A percentile compares a stretch with the other conserved stretches of the same genome.
These are phyloP conservation scores for Kazachstania taianensis DNA, from an alignment of 805 yeast species.

Conservation along the genomic window DNA sequence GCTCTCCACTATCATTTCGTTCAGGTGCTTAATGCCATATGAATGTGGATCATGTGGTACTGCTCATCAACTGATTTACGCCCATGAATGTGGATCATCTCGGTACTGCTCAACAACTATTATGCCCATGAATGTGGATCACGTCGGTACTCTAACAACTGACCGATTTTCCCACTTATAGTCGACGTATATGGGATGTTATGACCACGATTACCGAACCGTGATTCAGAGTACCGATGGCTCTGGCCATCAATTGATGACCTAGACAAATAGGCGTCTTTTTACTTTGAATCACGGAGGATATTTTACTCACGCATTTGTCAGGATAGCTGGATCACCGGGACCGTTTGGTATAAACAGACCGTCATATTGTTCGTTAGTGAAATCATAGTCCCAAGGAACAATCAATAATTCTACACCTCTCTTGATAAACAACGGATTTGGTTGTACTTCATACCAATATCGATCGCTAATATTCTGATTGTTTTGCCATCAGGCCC, in stretches of 20 bases:
- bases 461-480: constrained; percentile 85
- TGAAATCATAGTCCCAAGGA: constrained; percentile 88
- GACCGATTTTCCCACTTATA: no score
- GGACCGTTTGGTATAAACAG: constrained; percentile 96
- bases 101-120: no score
- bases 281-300: constrained; percentile 47
- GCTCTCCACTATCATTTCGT: no score
- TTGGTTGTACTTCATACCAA: constrained; percentile 97
- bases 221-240: constrained; percentile 85
- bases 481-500: constrained; percentile 68
- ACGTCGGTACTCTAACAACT: no score
- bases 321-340: constrained; percentile 92
- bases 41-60: no score
- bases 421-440: constrained; percentile 88
- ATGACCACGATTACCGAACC: constrained; percentile 99
- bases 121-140: no score
- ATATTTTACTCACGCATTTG: constrained; percentile 54
- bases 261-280: constrained; percentile 95
- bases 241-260: constrained; percentile 92
- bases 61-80: no score
- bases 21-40: no score
- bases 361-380: constrained; percentile 82
- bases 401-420: constrained; percentile 95
- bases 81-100: no score
- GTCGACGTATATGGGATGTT: constrained; percentile 91